Percentiles rank a stretch among this genome's conserved stretches.
These are phyloP conservation scores for Rhododendron williamsianum DNA, from an alignment of 148 eudicot species.

Conservation along the genomic window DNA sequence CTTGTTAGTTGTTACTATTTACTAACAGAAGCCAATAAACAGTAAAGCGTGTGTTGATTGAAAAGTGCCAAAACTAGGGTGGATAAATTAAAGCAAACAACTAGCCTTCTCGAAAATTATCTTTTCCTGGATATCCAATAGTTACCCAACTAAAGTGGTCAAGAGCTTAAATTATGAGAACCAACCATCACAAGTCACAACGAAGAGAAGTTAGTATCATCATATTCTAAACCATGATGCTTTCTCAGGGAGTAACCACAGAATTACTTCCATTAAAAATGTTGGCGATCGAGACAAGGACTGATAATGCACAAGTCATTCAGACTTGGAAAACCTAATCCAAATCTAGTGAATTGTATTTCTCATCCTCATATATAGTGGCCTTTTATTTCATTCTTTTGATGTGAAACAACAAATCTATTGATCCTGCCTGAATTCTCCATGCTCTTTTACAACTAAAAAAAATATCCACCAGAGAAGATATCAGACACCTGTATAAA, in stretches of 20 bases:
- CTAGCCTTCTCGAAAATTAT: not conserved
- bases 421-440: not conserved
- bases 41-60: not conserved
- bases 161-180: not conserved
- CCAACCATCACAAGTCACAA: conserved; percentile 14
- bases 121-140: not conserved
- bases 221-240: not conserved
- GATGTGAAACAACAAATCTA: not conserved
- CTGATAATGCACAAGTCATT: too few species aligned
- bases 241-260: not conserved
- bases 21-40: not conserved
- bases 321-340: not conserved
- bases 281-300: not conserved
- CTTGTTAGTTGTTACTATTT: not conserved
- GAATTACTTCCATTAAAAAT: not conserved
- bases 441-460: not conserved
- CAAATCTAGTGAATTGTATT: not conserved
- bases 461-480: not conserved
- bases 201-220: not conserved
- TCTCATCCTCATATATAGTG: not conserved
- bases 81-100: not conserved
- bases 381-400: not conserved
- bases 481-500: not conserved
- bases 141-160: not conserved
- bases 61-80: not conserved